These are phyloP conservation scores for Rhizopus delemar DNA, from an alignment of 371 early-diverging fungal species.

Conservation along the genomic window DNA sequence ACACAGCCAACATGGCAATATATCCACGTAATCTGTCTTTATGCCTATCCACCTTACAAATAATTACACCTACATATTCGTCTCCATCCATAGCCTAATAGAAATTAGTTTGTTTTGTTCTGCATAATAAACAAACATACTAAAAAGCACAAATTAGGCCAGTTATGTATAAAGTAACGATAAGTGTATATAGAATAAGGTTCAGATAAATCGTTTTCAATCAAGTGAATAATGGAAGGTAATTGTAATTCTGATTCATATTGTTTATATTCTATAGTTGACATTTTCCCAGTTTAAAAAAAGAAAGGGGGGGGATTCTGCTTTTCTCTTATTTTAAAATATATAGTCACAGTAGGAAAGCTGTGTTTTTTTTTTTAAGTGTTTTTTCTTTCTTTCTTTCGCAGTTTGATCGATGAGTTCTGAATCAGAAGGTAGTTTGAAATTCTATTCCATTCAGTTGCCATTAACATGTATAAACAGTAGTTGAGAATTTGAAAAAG, in stretches of 20 bases:
- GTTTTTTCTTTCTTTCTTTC: not conserved
- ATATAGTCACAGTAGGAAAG: not conserved
- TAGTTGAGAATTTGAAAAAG: not conserved
- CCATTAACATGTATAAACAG: not conserved
- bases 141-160: conserved; percentile 84
- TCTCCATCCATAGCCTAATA: conserved; percentile 63
- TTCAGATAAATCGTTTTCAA: conserved; percentile 91
- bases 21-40: conserved; percentile 79
- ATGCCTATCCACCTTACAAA: conserved; percentile 88
- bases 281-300: not conserved
- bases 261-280: conserved; percentile 52
- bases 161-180: conserved; percentile 92
- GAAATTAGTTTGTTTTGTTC: not conserved
- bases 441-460: not conserved
- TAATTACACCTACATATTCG: conserved; percentile 81
- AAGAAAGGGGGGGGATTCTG: not conserved
- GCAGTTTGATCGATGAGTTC: not conserved
- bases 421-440: not conserved
- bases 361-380: no score
- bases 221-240: conserved; percentile 71
- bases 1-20: conserved; percentile 96
- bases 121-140: conserved; percentile 37
- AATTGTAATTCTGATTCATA: conserved; percentile 73
- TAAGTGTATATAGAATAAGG: conserved; percentile 97
- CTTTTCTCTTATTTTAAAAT: not conserved